These are phyloP conservation scores for Paspalum vaginatum DNA, from an alignment of 176 grass and related monocot genomes.

Conservation along the genomic window DNA sequence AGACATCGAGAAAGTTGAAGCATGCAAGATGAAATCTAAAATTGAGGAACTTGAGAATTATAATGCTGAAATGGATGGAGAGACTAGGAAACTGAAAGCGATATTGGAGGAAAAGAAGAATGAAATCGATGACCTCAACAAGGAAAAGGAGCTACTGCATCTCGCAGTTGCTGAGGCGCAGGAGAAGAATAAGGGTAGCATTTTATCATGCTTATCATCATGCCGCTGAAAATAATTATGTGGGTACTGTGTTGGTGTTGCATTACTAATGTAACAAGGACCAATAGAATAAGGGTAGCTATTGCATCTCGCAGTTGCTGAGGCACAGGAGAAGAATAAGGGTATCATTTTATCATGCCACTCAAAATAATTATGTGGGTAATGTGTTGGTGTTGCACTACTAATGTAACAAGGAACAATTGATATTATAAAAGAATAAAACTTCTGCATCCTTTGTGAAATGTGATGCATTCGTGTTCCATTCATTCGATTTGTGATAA, in stretches of 20 bases:
- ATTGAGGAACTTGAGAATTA: slow-evolving; percentile 38
- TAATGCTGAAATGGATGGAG: slow-evolving; percentile 17
- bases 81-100: slow-evolving; percentile 23
- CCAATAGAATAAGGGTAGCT: no score
- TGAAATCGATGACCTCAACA: slow-evolving; percentile 31
- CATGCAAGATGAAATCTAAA: slow-evolving; percentile 8
- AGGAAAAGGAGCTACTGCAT: slow-evolving; percentile 31
- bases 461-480: neutral
- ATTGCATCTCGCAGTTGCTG: slow-evolving; percentile 32
- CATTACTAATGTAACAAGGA: neutral
- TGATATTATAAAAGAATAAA: neutral
- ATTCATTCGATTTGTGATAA: neutral
- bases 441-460: neutral
- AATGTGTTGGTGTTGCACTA: neutral
- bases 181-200: slow-evolving; percentile 26
- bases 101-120: slow-evolving; percentile 16
- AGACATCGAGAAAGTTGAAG: slow-evolving; percentile 19
- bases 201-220: slow-evolving; percentile 10
- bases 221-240: neutral
- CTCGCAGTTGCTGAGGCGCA: slow-evolving; percentile 23
- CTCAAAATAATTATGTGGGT: neutral
- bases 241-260: neutral
- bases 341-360: neutral
- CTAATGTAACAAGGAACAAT: neutral
- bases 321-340: slow-evolving; percentile 35